Base-by-base conservation (phyloP, 2,329 filamentous ascomycete genomes). In the Aspergillus carbonarius region DNA sequence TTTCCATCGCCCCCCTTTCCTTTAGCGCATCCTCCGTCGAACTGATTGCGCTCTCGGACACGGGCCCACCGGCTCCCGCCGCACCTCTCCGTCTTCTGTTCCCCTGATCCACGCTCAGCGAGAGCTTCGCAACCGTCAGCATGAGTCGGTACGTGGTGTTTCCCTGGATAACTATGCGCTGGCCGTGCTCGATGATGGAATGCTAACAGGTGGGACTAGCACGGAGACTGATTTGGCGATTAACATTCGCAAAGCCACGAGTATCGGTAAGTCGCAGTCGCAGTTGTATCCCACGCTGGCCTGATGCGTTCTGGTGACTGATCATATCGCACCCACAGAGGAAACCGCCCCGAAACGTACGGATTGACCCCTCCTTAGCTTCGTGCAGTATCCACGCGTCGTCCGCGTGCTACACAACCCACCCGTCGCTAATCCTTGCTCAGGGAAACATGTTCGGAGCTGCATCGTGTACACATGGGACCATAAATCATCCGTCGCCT, bases 401-500 rank as follows among this genome's bases (percentile, higher is more conserved):
- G 57, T 54, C 54, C 37, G 12, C 20, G 20, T 17, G 25, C 25
- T 39, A 20, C 23, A 15, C 23, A 27, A 40, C 37, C 15, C 35
- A 32, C 17, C 25, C 15, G 4, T 44, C 37, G 23, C 51, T 54
- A 54, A 54, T 34, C 12, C 30, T 25, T 53, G 57, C 55, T 37
- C 70, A 85, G 85, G 85, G 61, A 99, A 99, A 80, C 95, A 99
- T 90, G 95, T 99, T 59, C 91, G 95, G 72, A 92, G 90, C 76
- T 96, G 92, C 74, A 99, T 99, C 70, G 93, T 99, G 47, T 98
- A 98, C 77, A 98, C 93, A 59, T 99, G 95, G 95, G 95, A 99
- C 78, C 92, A 99, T 81, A 96, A 96, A 80, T 96, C 90, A 65
- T 96, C 93, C 42, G 84, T 87, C 73, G 91, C 93, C 72, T 99